phyloP scores from a whole-genome alignment of 2,329 filamentous ascomycete species.

The Epichloe sibirici region DNA sequence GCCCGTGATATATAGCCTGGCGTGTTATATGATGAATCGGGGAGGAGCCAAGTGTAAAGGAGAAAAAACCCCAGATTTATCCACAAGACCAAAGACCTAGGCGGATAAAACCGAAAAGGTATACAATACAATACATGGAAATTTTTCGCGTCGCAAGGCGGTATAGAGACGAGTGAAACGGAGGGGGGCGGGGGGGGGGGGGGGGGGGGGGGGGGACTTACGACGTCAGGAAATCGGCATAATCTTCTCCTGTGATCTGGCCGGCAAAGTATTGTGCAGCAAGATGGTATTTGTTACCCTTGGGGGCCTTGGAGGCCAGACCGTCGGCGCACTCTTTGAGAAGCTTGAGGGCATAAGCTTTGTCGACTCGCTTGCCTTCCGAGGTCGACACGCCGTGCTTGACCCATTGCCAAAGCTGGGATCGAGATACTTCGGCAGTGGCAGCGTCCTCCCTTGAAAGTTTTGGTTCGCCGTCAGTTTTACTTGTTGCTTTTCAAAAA shows the following conservation, averaged over 20 bases:
- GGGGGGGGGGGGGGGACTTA: slow-evolving; percentile 34
- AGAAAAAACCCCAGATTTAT: no score
- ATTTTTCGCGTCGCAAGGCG: no score
- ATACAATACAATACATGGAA: no score
- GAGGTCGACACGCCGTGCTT: slow-evolving; percentile 60
- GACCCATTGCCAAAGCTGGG: slow-evolving; percentile 95
- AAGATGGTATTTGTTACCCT: slow-evolving; percentile 84
- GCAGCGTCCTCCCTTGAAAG: slow-evolving; percentile 70
- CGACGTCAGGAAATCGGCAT: slow-evolving; percentile 87
- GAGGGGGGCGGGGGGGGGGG: no score
- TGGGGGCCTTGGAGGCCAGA: slow-evolving; percentile 60
- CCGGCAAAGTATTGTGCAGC: slow-evolving; percentile 85
- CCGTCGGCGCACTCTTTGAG: slow-evolving; percentile 75
- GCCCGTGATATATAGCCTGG: background rate
- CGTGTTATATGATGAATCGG: no score
- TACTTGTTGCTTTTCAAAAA: background rate
- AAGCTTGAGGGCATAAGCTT: slow-evolving; percentile 76
- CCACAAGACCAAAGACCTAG: no score
- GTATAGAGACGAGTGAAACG: background rate
- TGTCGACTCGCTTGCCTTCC: slow-evolving; percentile 87
- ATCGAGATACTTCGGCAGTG: slow-evolving; percentile 88
- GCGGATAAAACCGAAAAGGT: no score
- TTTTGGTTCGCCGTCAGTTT: background rate
- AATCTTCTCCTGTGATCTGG: slow-evolving; percentile 94
- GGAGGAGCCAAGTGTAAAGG: background rate